Conservation (phyloP, 106 monocot genomes). For the Dioscorea dumetorum region DNA sequence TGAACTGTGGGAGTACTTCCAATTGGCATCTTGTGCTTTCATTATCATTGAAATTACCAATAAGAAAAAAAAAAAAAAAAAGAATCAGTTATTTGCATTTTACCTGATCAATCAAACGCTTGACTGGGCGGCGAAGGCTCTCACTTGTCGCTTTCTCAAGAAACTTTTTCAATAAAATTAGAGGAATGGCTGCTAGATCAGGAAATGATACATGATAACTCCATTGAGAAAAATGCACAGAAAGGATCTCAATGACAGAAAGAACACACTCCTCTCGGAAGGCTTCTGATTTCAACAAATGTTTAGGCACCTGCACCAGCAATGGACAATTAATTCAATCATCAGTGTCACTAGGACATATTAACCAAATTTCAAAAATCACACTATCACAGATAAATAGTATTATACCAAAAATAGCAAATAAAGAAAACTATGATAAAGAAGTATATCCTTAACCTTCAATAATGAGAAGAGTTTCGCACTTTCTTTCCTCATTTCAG, state of each 20-base stretch:
- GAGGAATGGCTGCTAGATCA: constrained; percentile 73
- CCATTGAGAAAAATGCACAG: constrained; percentile 80
- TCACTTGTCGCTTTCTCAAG: constrained; percentile 44
- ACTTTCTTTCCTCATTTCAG: constrained; percentile 13
- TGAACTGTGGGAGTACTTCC: no score
- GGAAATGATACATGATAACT: constrained; percentile 87
- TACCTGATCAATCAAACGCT: constrained; percentile 94
- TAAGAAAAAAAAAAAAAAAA: no score
- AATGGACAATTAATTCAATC: neutral
- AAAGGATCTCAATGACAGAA: constrained; percentile 57
- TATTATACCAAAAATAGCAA: neutral
- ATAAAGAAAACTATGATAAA: neutral
- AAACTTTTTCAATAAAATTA: constrained; percentile 70
- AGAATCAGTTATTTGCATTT: neutral
- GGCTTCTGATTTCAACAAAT: constrained; percentile 44
- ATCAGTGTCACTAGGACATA: neutral
- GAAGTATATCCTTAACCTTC: constrained; percentile 37
- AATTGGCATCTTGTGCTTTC: no score
- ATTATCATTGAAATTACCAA: no score
- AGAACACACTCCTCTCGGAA: constrained; percentile 69
- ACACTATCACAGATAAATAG: neutral
- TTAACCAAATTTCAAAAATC: no score
- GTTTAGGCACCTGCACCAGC: constrained; percentile 59
- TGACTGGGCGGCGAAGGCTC: constrained; percentile 46
- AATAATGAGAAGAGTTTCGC: constrained; percentile 44